Percentiles rank a stretch among this genome's conserved stretches.
These are phyloP conservation scores for Aspergillus bombycis DNA, from an alignment of 2,329 filamentous ascomycete species.

Conservation along the genomic window DNA sequence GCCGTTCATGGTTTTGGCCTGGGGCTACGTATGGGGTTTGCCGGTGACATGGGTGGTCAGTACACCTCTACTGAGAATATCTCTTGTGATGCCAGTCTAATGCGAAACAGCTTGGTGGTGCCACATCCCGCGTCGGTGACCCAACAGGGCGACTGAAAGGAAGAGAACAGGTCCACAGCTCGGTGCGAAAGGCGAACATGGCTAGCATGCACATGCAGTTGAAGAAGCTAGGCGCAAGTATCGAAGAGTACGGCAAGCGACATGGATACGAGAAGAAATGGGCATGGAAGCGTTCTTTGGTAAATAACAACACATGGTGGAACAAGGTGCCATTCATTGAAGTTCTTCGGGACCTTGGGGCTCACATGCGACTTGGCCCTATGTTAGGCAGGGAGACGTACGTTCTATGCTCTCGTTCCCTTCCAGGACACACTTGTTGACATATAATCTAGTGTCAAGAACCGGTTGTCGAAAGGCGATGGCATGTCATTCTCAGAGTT, in stretches of 20 bases:
- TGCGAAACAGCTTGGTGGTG: slow-evolving; percentile 46
- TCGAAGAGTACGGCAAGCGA: slow-evolving; percentile 66
- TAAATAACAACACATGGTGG: slow-evolving; percentile 87
- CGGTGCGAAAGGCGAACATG: slow-evolving; percentile 50
- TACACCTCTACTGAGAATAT: slow-evolving; percentile 1
- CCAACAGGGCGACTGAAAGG: slow-evolving; percentile 49
- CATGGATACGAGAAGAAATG: slow-evolving; percentile 67
- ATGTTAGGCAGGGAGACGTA: slow-evolving; percentile 89
- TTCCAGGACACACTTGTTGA: background rate
- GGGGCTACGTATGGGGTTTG: slow-evolving; percentile 54
- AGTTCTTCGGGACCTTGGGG: slow-evolving; percentile 73
- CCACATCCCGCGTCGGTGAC: slow-evolving; percentile 51
- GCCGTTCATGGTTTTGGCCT: slow-evolving; percentile 54
- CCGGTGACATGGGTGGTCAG: slow-evolving; percentile 49
- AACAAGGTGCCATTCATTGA: slow-evolving; percentile 72
- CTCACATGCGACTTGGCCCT: slow-evolving; percentile 74
- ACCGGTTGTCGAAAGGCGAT: slow-evolving; percentile 78
- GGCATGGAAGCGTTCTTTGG: slow-evolving; percentile 67
- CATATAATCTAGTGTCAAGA: slow-evolving; percentile 65
- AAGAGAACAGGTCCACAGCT: slow-evolving; percentile 40
- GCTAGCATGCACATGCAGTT: slow-evolving; percentile 54
- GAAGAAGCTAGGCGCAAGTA: slow-evolving; percentile 72
- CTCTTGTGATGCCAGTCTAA: slow-evolving; percentile 19
- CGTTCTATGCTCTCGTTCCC: slow-evolving; percentile 45
- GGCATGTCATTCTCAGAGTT: slow-evolving; percentile 97